Conservation (phyloP, 2,329 filamentous ascomycete genomes). For the Colletotrichum falcatum region DNA sequence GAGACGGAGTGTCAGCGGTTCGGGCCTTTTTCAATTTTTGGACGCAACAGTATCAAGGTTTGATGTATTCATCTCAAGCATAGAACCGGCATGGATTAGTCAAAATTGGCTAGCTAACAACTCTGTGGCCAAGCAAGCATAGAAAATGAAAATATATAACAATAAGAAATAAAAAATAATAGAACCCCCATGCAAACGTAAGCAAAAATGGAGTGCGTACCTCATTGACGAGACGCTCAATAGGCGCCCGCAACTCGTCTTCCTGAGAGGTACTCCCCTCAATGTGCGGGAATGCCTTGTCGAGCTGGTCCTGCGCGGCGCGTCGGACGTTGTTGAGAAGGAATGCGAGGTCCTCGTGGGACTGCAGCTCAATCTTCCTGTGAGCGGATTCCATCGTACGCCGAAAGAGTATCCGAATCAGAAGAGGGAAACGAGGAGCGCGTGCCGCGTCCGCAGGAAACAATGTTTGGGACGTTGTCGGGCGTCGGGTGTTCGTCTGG, state of each 20-base stretch:
- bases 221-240: constrained; percentile 70
- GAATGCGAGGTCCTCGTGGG: constrained; percentile 78
- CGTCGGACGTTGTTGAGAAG: constrained; percentile 76
- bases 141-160: not conserved
- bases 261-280: constrained; percentile 55
- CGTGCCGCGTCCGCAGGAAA: too few species aligned
- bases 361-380: constrained; percentile 84
- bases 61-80: too few species aligned
- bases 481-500: not conserved
- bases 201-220: constrained; percentile 50
- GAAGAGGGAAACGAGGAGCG: not conserved
- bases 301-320: constrained; percentile 75
- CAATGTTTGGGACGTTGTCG: not conserved
- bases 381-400: constrained; percentile 60
- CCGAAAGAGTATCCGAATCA: not conserved
- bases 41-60: not conserved
- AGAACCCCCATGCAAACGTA: too few species aligned
- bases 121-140: not conserved
- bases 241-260: constrained; percentile 68
- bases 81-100: not conserved
- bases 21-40: too few species aligned
- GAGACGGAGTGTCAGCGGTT: not conserved
- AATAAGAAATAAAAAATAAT: not conserved
- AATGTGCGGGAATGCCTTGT: constrained; percentile 75
- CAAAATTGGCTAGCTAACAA: too few species aligned